phyloP scores from a whole-genome alignment of 2,329 filamentous ascomycete species.

The Talaromyces funiculosus region DNA sequence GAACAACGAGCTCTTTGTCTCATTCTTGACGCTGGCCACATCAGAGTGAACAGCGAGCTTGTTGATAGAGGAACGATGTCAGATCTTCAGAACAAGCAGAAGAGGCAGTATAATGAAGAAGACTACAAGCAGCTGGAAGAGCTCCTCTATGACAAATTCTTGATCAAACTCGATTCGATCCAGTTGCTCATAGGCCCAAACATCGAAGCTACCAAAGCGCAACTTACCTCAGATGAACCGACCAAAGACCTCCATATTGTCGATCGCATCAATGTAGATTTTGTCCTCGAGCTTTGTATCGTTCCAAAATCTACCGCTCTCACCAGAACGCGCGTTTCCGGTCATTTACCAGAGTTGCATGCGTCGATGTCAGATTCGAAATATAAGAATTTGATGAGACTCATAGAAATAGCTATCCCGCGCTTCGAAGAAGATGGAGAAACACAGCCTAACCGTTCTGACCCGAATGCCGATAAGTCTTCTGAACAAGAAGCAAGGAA shows the following conservation, averaged over 20 bases:
- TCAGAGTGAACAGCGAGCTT: slow-evolving; percentile 86
- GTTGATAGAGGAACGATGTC: slow-evolving; percentile 87
- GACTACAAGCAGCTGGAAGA: slow-evolving; percentile 84
- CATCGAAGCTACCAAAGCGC: slow-evolving; percentile 79
- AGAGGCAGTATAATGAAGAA: slow-evolving; percentile 76
- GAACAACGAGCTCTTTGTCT: slow-evolving; percentile 75
- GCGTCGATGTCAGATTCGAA: slow-evolving; percentile 89
- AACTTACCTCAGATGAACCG: slow-evolving; percentile 64
- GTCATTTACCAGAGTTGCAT: slow-evolving; percentile 85
- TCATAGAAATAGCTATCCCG: slow-evolving; percentile 92
- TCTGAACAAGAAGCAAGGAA: slow-evolving; percentile 29
- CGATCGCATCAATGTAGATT: slow-evolving; percentile 95
- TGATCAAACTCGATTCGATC: slow-evolving; percentile 86
- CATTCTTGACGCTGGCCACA: slow-evolving; percentile 93
- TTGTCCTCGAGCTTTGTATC: slow-evolving; percentile 92
- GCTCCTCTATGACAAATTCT: slow-evolving; percentile 96
- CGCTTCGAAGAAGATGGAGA: slow-evolving; percentile 58
- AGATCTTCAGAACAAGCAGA: slow-evolving; percentile 86
- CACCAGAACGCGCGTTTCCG: slow-evolving; percentile 84
- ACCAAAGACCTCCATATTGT: slow-evolving; percentile 78
- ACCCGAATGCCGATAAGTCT: slow-evolving; percentile 26
- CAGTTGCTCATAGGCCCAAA: slow-evolving; percentile 93
- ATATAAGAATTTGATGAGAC: slow-evolving; percentile 93
- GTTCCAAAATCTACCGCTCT: slow-evolving; percentile 92
- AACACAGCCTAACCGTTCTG: slow-evolving; percentile 24